phyloP scores from a whole-genome alignment of 441 rosid genomes.

The Geranium incanum region DNA sequence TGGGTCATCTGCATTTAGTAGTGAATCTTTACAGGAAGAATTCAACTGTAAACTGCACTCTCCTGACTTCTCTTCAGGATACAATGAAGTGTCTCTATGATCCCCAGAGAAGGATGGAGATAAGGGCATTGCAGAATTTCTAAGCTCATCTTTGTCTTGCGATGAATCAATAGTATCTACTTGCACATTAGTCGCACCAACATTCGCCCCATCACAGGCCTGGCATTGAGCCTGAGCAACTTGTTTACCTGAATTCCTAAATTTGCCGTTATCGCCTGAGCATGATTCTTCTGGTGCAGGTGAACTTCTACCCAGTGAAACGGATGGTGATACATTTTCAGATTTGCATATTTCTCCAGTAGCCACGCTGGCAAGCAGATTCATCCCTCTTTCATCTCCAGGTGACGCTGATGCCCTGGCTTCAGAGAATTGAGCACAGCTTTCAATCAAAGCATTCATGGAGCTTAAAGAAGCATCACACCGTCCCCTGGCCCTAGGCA shows the following conservation, averaged over 20 bases:
- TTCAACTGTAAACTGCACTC: slow-evolving; percentile 29
- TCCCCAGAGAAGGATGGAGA: background rate
- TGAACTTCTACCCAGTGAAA: slow-evolving; percentile 42
- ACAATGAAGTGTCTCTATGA: no score
- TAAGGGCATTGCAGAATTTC: slow-evolving; percentile 14
- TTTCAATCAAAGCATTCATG: slow-evolving; percentile 84
- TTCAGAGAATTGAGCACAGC: slow-evolving; percentile 71
- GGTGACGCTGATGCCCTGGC: slow-evolving; percentile 30
- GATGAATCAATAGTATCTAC: slow-evolving; percentile 20
- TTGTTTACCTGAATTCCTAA: slow-evolving; percentile 27
- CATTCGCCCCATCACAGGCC: slow-evolving; percentile 29
- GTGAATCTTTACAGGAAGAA: slow-evolving; percentile 25
- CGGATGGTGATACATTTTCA: slow-evolving; percentile 43
- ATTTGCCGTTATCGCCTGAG: slow-evolving; percentile 35
- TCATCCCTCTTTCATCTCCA: slow-evolving; percentile 93
- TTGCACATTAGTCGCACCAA: slow-evolving; percentile 30
- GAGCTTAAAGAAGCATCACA: slow-evolving; percentile 58
- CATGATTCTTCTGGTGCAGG: slow-evolving; percentile 31
- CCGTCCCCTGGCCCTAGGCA: slow-evolving; percentile 39
- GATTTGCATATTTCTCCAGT: slow-evolving; percentile 81
- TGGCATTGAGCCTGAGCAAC: slow-evolving; percentile 25
- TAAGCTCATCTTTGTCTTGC: slow-evolving; percentile 26
- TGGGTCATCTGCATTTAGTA: slow-evolving; percentile 29
- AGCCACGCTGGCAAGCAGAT: slow-evolving; percentile 92
- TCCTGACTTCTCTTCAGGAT: slow-evolving; percentile 14